phyloP scores from a whole-genome alignment of 1,139 yeast genomes.

The Saccharomyces hybrid region DNA sequence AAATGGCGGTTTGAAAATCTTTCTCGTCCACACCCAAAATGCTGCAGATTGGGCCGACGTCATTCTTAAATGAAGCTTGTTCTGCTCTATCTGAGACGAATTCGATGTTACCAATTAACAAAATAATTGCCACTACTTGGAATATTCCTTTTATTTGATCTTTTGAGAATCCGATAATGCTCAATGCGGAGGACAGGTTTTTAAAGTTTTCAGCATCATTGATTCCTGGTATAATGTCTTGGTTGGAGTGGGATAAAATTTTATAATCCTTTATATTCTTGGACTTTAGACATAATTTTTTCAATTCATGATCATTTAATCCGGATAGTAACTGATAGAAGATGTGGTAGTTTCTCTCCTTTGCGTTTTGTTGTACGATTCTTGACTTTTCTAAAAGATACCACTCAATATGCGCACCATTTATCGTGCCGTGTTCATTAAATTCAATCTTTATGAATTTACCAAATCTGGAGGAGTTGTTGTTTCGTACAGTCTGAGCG shows the following conservation, averaged over 20 bases:
- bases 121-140: slow-evolving; percentile 61
- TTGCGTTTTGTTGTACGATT: slow-evolving; percentile 66
- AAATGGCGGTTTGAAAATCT: slow-evolving; percentile 50
- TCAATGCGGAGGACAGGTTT: slow-evolving; percentile 54
- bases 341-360: slow-evolving; percentile 86
- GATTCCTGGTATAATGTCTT: slow-evolving; percentile 50
- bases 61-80: slow-evolving; percentile 65
- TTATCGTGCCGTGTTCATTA: slow-evolving; percentile 52
- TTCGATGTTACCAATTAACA: slow-evolving; percentile 80
- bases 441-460: slow-evolving; percentile 88
- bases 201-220: slow-evolving; percentile 68
- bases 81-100: slow-evolving; percentile 66
- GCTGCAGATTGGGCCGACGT: slow-evolving; percentile 49
- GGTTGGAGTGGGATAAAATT: slow-evolving; percentile 52
- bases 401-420: slow-evolving; percentile 92
- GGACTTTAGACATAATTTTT: slow-evolving; percentile 30
- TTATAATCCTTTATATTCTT: slow-evolving; percentile 33
- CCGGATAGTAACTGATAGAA: slow-evolving; percentile 83
- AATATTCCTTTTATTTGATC: slow-evolving; percentile 54
- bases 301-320: slow-evolving; percentile 41
- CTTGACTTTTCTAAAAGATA: slow-evolving; percentile 89
- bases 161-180: slow-evolving; percentile 60
- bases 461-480: slow-evolving; percentile 94
- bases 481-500: slow-evolving; percentile 89
- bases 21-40: slow-evolving; percentile 57